Conservation (phyloP, 441 rosid species). For the Populus tomentosa region DNA sequence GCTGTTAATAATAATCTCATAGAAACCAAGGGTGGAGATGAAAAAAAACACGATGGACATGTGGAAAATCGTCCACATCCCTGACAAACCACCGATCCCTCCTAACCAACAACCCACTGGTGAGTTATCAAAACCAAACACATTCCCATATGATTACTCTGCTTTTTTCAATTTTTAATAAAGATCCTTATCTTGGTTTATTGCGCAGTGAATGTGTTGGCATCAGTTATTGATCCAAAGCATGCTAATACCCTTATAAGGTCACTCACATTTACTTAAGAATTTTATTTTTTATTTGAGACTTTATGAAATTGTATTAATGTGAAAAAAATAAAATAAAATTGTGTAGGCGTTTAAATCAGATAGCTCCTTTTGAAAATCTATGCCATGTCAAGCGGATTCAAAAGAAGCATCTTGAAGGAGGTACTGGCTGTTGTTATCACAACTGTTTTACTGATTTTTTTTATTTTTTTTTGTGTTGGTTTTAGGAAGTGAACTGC, state of each 20-base stretch:
- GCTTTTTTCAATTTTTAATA: neutral
- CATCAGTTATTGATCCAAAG: conserved; percentile 56
- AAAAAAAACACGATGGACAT: neutral
- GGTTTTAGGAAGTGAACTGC: too few species aligned
- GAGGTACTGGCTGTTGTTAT: conserved; percentile 1
- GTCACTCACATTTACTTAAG: conserved; percentile 20
- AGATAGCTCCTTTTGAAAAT: conserved; percentile 63
- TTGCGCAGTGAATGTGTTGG: conserved; percentile 47
- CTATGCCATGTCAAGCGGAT: conserved; percentile 78
- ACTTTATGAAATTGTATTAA: neutral
- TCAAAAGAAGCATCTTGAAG: conserved; percentile 43
- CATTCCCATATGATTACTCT: too few species aligned
- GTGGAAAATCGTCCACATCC: conserved; percentile 48
- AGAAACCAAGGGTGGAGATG: too few species aligned
- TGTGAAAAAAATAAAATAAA: neutral
- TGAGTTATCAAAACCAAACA: conserved; percentile 14
- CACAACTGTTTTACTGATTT: too few species aligned
- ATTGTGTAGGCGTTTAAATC: conserved; percentile 51
- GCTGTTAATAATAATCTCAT: too few species aligned
- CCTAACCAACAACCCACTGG: conserved; percentile 66
- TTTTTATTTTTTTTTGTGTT: too few species aligned
- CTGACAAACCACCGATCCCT: conserved; percentile 41
- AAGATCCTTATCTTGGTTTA: neutral
- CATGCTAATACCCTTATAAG: conserved; percentile 56
- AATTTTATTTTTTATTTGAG: neutral